phyloP scores from a whole-genome alignment of 306 rosid species.

The Purshia tridentata region DNA sequence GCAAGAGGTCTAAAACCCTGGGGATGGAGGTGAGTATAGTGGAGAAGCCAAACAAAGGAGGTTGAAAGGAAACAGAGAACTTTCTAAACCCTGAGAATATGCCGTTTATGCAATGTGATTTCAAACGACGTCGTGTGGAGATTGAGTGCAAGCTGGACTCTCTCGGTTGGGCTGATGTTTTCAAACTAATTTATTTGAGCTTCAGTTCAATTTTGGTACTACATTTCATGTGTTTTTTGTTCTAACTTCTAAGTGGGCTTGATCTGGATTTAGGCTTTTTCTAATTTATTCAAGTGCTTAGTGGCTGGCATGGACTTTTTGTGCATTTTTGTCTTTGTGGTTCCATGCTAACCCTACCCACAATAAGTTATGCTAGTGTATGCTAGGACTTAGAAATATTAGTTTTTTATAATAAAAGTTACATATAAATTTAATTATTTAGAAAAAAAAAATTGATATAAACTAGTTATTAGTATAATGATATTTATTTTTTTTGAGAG shows the following conservation, averaged over 20 bases:
- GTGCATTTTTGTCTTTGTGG: no score
- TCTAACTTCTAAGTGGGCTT: neutral
- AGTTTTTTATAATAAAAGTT: no score
- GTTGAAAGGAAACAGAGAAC: neutral
- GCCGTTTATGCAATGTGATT: neutral
- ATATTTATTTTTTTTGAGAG: no score
- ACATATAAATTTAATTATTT: no score
- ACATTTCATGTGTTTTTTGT: neutral
- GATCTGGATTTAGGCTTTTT: neutral
- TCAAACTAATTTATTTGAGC: neutral
- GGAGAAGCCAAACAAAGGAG: neutral
- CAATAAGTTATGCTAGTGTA: no score
- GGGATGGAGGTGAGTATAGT: neutral
- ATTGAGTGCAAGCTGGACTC: neutral
- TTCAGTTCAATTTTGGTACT: no score
- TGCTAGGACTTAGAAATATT: no score
- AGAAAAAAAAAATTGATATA: no score
- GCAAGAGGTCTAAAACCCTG: slow-evolving; percentile 26
- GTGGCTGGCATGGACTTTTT: no score
- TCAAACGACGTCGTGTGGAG: slow-evolving; percentile 1
- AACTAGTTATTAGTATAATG: no score
- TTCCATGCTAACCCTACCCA: no score
- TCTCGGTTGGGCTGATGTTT: neutral
- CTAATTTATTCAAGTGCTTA: no score
- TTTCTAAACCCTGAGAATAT: slow-evolving; percentile 25